Conservation (phyloP, 495 filamentous ascomycete genomes). For the Trichodelitschia bisporula region DNA sequence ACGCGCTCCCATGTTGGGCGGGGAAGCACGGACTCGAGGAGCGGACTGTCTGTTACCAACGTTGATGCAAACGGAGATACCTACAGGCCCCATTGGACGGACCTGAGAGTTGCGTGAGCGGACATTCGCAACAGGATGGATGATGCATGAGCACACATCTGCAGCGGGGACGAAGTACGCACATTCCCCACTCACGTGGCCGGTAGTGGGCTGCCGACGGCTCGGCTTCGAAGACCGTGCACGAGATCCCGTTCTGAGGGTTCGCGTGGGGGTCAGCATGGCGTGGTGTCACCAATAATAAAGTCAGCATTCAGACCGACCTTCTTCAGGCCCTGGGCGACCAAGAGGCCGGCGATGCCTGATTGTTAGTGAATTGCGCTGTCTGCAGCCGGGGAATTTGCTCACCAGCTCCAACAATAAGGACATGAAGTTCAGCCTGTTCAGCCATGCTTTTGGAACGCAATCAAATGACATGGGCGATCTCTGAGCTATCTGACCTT, state of each 20-base stretch:
- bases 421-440: slow-evolving; percentile 3
- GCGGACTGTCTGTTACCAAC: not conserved
- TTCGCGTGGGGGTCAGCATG: not conserved
- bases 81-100: slow-evolving; percentile 1
- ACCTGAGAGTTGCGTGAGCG: no score
- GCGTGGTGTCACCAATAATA: not conserved
- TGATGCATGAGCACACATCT: no score
- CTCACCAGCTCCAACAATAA: slow-evolving; percentile 2
- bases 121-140: no score
- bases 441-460: no score
- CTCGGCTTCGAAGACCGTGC: slow-evolving; percentile 4
- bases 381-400: no score
- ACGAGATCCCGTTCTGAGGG: slow-evolving; percentile 1
- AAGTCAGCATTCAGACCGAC: not conserved
- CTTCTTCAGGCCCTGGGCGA: slow-evolving; percentile 3
- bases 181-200: slow-evolving; percentile 3
- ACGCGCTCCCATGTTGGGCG: no score
- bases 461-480: no score
- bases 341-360: slow-evolving; percentile 1
- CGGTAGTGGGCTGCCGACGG: slow-evolving; percentile 2
- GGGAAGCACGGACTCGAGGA: slow-evolving; percentile 1
- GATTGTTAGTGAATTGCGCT: not conserved
- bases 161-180: no score
- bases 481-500: no score
- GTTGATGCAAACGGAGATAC: no score